phyloP scores from a whole-genome alignment of 1,139 yeast genomes.

The Candida freyschussii region DNA sequence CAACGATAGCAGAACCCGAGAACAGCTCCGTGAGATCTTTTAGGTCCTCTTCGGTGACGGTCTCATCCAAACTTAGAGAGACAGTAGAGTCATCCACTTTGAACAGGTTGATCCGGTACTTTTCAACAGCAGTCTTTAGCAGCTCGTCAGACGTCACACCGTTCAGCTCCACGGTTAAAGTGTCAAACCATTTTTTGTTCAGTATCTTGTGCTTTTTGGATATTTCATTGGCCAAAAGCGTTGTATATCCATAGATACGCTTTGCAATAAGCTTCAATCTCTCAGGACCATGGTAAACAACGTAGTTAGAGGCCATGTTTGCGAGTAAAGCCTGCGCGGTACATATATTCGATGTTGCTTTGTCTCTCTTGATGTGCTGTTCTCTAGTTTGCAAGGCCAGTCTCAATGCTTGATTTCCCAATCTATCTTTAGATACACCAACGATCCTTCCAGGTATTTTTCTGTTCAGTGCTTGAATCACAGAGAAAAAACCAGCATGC shows the following conservation, averaged over 20 bases:
- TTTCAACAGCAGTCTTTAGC: slow-evolving; percentile 50
- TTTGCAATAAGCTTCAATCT: slow-evolving; percentile 80
- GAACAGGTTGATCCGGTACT: slow-evolving; percentile 70
- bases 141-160: slow-evolving; percentile 51
- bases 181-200: slow-evolving; percentile 78
- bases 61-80: slow-evolving; percentile 81
- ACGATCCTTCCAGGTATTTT: slow-evolving; percentile 96
- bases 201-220: slow-evolving; percentile 42
- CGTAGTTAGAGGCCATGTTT: slow-evolving; percentile 92
- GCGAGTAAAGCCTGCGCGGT: slow-evolving; percentile 97
- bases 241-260: slow-evolving; percentile 73
- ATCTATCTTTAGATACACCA: slow-evolving; percentile 87
- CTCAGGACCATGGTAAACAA: slow-evolving; percentile 92
- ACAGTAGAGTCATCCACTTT: slow-evolving; percentile 59
- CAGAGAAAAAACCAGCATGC: slow-evolving; percentile 96
- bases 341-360: slow-evolving; percentile 96
- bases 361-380: slow-evolving; percentile 95
- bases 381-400: slow-evolving; percentile 96
- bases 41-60: slow-evolving; percentile 64
- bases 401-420: slow-evolving; percentile 84
- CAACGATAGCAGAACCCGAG: slow-evolving; percentile 33
- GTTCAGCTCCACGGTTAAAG: slow-evolving; percentile 62
- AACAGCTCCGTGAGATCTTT: slow-evolving; percentile 53
- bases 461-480: slow-evolving; percentile 70
- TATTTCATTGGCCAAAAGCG: slow-evolving; percentile 61